These are phyloP conservation scores for Silene conica DNA, from an alignment of 148 eudicot species.

Conservation along the genomic window DNA sequence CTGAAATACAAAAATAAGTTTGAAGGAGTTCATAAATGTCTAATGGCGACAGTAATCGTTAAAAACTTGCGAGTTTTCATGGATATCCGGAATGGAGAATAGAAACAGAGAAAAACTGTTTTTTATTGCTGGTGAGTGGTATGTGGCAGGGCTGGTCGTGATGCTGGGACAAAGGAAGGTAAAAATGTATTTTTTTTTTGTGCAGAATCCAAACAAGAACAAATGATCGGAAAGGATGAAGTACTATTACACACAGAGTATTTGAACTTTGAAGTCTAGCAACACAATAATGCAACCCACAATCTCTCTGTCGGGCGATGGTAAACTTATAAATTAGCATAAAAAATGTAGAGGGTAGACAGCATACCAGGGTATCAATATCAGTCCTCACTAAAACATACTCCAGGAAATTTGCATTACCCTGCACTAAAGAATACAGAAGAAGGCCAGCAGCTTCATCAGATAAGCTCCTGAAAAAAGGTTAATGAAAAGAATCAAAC, in stretches of 20 bases:
- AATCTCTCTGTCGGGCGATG: neutral
- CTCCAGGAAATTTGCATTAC: conserved; percentile 84
- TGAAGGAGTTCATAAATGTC: no score
- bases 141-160: neutral
- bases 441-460: conserved; percentile 73
- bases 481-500: neutral
- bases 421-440: conserved; percentile 84
- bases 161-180: neutral
- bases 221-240: neutral
- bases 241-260: neutral
- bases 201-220: neutral
- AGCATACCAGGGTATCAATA: conserved; percentile 86
- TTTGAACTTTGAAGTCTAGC: neutral
- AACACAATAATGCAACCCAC: neutral
- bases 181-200: no score
- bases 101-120: neutral
- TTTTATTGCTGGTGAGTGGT: neutral
- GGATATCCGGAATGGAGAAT: neutral
- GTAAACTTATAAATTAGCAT: neutral
- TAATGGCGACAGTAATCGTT: no score
- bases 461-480: conserved; percentile 57
- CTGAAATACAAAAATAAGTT: no score
- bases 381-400: conserved; percentile 97
- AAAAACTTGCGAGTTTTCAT: no score
- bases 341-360: conserved; percentile 13